phyloP scores from a whole-genome alignment of 192 early-diverging fungal species.

The Linnemannia schmuckeri region DNA sequence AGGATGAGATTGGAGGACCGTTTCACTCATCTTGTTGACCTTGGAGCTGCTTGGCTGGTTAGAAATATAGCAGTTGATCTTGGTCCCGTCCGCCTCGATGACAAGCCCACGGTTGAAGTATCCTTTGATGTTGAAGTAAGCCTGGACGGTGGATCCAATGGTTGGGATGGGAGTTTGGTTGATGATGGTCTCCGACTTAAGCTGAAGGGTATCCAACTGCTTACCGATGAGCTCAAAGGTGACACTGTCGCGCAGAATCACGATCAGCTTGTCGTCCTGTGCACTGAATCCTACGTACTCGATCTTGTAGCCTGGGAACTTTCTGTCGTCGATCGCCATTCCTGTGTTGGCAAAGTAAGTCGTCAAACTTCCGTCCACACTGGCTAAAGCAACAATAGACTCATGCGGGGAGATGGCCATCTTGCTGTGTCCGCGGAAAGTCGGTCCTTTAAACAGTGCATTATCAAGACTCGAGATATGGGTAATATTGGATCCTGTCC shows the following conservation, averaged over 20 bases:
- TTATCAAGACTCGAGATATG: conserved; percentile 56
- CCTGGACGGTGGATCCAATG: conserved; percentile 27
- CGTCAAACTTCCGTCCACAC: conserved; percentile 51
- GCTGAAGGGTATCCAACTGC: conserved; percentile 45
- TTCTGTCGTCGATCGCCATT: conserved; percentile 53
- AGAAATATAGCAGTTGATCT: conserved; percentile 44
- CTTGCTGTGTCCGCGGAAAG: conserved; percentile 51
- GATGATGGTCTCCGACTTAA: conserved; percentile 30
- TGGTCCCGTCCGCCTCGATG: conserved; percentile 35
- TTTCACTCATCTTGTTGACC: conserved; percentile 17
- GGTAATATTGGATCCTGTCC: conserved; percentile 48
- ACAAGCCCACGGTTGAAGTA: conserved; percentile 41
- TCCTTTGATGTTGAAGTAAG: conserved; percentile 34
- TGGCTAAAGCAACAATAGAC: conserved; percentile 55
- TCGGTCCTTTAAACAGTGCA: conserved; percentile 40
- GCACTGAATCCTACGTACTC: conserved; percentile 43
- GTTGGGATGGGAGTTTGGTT: conserved; percentile 49
- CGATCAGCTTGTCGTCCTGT: conserved; percentile 47
- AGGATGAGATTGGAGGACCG: conserved; percentile 13
- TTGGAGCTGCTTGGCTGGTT: conserved; percentile 32
- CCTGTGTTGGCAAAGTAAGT: conserved; percentile 55
- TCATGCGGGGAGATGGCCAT: conserved; percentile 55
- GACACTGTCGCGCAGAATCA: conserved; percentile 34
- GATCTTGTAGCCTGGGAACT: conserved; percentile 48
- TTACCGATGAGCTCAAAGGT: conserved; percentile 32